Base-by-base conservation (phyloP, 257 asterid genomes). In the Echium plantagineum region DNA sequence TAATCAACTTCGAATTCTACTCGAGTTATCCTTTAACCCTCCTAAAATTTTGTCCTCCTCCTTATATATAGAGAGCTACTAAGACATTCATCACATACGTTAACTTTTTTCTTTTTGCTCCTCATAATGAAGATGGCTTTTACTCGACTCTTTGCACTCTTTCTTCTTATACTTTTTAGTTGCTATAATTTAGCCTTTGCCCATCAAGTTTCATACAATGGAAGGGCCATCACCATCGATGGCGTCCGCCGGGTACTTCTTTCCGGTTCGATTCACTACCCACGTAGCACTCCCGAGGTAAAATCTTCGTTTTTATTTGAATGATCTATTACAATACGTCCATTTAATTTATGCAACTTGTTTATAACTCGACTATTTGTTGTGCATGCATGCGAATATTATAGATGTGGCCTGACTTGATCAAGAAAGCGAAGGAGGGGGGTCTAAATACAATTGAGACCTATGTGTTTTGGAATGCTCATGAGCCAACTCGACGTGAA, bases 401-500 rank as follows among this genome's bases (percentile, higher is more conserved):
- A n/a, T 10, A 85, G 95, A 88, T 88, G 94, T 85, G 96, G 96
- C 82, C 82, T 3, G 91, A 83, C 69, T 78, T 89, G 81, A 83
- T 89, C 1, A 80, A 74, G 62, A 85, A 83, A 81, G 72, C 90
- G 0, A 81, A 86, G 58, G 90, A 67, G 51, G 96, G 96, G 10
- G 94, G 96, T 16, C 9, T 88, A 9, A 90, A 88, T 58, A 87
- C 95, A 0, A 77, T 88, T 15, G 96, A 88, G 66, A 85, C 96
- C 0, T 88, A 88, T 2, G 84, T 88, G 1, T 88, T 89, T 7
- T 85, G 96, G 96, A 89, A 89, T 55, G 89, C 85, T 0, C 95
- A 89, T 4, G 95, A 89, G 66, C 82, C 90, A 1, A n/a, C 64
- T 59, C 84, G 89, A 15, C 74, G 90, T 0, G 72, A 78, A 32